These are phyloP conservation scores for Pascua guehoae DNA, from an alignment of 1,284 basidiomycete genomes.

Conservation along the genomic window DNA sequence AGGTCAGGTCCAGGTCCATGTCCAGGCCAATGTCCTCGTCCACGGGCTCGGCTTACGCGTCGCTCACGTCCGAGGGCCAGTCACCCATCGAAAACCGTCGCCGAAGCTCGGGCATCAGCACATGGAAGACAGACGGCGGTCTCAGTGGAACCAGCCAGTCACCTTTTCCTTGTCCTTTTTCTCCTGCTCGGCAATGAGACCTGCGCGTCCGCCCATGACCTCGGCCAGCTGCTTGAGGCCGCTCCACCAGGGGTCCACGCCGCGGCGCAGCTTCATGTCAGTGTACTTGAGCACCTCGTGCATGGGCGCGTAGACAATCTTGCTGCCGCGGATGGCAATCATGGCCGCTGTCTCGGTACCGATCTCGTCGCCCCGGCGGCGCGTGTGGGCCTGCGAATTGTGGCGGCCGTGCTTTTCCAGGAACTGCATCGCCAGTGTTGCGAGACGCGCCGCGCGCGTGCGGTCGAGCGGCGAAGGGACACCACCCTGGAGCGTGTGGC, in stretches of 20 bases:
- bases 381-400: slow-evolving; percentile 30
- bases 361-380: slow-evolving; percentile 14
- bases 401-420: slow-evolving; percentile 72
- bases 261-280: slow-evolving; percentile 85
- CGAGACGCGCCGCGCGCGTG: slow-evolving; percentile 80
- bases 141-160: too few species aligned
- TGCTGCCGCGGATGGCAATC: slow-evolving; percentile 81
- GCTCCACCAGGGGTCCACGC: slow-evolving; percentile 78
- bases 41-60: too few species aligned
- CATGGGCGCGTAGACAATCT: slow-evolving; percentile 76
- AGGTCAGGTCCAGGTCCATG: too few species aligned
- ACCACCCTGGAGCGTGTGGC: slow-evolving; percentile 94
- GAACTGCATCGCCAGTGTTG: slow-evolving; percentile 90
- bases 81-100: too few species aligned
- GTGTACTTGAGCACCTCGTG: slow-evolving; percentile 78
- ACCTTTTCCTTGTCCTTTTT: too few species aligned
- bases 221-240: slow-evolving; percentile 67
- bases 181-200: slow-evolving; percentile 25
- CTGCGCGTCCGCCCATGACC: slow-evolving; percentile 54
- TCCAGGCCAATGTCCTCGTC: too few species aligned
- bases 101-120: too few species aligned
- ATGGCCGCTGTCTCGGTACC: slow-evolving; percentile 66
- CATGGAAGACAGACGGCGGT: too few species aligned
- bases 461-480: slow-evolving; percentile 92
- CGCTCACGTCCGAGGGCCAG: too few species aligned